Conservation (phyloP, 1,284 basidiomycete species). For the Macrocystidia cucumis region DNA sequence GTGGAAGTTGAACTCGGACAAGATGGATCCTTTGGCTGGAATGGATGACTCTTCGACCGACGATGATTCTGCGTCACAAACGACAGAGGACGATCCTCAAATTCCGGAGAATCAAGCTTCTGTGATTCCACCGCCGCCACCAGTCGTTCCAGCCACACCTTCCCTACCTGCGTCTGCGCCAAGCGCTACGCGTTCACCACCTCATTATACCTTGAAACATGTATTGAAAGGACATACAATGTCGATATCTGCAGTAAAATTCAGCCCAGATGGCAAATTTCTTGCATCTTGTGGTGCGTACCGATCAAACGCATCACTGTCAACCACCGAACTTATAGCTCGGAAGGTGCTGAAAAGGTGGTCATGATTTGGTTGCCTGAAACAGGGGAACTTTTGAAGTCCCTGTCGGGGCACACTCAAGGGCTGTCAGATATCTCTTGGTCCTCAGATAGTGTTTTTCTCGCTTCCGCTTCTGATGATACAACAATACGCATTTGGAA, state of each 20-base stretch:
- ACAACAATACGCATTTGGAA: conserved; percentile 82
- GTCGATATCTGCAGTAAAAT: conserved; percentile 78
- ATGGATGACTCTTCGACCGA: conserved; percentile 69
- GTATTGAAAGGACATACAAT: conserved; percentile 65
- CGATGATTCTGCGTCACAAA: conserved; percentile 72
- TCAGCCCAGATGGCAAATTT: conserved; percentile 73
- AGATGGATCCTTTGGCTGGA: conserved; percentile 32
- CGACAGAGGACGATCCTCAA: conserved; percentile 76
- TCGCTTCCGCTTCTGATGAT: conserved; percentile 90
- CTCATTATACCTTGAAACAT: conserved; percentile 64
- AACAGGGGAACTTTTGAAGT: conserved; percentile 70
- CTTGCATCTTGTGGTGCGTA: conserved; percentile 73
- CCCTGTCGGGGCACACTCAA: conserved; percentile 66
- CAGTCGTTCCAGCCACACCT: conserved; percentile 20
- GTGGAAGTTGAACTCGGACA: too few species aligned
- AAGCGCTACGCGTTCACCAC: conserved; percentile 39
- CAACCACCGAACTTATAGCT: neutral
- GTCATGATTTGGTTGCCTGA: conserved; percentile 78
- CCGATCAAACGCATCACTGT: conserved; percentile 1
- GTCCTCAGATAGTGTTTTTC: conserved; percentile 74
- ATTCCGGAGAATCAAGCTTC: conserved; percentile 49
- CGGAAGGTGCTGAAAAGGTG: conserved; percentile 61
- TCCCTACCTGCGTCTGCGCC: conserved; percentile 18
- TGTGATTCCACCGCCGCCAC: conserved; percentile 25
- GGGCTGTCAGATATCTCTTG: conserved; percentile 87